Evolutionary conservation across 192 early-diverging fungal genomes (phyloP), one percentile per base, ranked within the genome.

Genomic region (Coemansia biformis): DNA sequence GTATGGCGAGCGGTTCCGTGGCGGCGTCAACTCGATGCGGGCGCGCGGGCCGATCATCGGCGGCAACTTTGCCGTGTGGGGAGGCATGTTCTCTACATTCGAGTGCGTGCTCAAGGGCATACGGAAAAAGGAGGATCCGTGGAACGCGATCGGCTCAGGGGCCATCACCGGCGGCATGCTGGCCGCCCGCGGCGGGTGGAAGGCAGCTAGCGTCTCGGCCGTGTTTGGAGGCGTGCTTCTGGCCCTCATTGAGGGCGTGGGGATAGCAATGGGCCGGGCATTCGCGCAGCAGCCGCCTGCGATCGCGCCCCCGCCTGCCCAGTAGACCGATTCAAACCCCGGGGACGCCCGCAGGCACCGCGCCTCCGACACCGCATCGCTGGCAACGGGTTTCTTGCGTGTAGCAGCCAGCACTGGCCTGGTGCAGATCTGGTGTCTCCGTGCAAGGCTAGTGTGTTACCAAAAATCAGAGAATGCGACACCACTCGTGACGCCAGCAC

Each of bases 41-140:
- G 84, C 88, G 30, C 86, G 94, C 43, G 91, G 90, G 11, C 96
- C 96, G 30, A 87, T 95, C 18, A 66, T 91, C 35, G 96, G 92
- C 39, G 97, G 97, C 31, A 96, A 96, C 80, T 99, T 99, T 82
- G 97, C 95, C 6, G 95, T 96, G 7, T 99, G 97, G 97, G 93
- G 94, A 57, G 91, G 92, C 38, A 81, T 99, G 55, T 99, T 98
- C 66, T 92, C 91, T 39, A 88, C 95, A 4, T 91, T 93, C 55
- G 97, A 99, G 66, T 99, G 97, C 68, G 86, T 83, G 35, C 75
- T 99, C 44, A 92, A 90, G 54, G 83, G 86, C 43, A 70, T 97
- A 28, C 83, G 97, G 69, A 91, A 91, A 63, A 98, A 96, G 84
- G 97, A 99, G 59, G 97, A 99, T 76, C 86, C 92, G 15, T 98